These are phyloP conservation scores for Vigna radiata DNA, from an alignment of 306 rosid species.

Conservation along the genomic window DNA sequence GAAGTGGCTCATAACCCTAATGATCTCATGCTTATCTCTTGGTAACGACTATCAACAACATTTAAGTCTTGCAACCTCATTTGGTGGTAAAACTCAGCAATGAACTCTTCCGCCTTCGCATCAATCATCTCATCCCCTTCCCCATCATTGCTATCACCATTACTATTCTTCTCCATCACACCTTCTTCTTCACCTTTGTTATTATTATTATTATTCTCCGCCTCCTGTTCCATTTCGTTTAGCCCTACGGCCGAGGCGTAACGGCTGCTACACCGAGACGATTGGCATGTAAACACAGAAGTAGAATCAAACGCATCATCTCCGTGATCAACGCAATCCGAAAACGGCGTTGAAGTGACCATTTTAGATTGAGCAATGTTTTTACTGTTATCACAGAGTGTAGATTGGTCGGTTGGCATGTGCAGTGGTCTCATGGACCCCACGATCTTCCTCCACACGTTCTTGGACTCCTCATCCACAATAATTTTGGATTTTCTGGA, in stretches of 20 bases:
- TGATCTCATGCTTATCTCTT: slow-evolving; percentile 56
- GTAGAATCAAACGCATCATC: slow-evolving; percentile 12
- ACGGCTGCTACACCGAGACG: slow-evolving; percentile 28
- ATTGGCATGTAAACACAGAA: background rate
- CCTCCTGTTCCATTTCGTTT: slow-evolving; percentile 52
- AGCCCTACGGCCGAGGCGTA: slow-evolving; percentile 66
- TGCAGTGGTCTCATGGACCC: slow-evolving; percentile 75
- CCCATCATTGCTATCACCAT: background rate
- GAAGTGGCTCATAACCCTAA: slow-evolving; percentile 36
- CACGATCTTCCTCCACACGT: slow-evolving; percentile 55
- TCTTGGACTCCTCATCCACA: slow-evolving; percentile 40
- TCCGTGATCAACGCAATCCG: background rate
- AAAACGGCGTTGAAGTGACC: background rate
- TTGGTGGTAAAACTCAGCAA: slow-evolving; percentile 72
- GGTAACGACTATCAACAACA: slow-evolving; percentile 40
- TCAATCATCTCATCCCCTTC: slow-evolving; percentile 69
- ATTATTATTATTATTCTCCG: background rate
- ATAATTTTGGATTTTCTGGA: slow-evolving; percentile 48
- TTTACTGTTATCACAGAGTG: background rate
- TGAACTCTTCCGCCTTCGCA: slow-evolving; percentile 79
- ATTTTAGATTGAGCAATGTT: background rate
- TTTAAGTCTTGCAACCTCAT: slow-evolving; percentile 62
- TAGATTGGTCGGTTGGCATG: slow-evolving; percentile 48
- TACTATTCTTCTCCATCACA: background rate
- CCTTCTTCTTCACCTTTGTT: background rate